phyloP scores from a whole-genome alignment of 768 basidiomycete genomes.

The Pisolithus microcarpus region DNA sequence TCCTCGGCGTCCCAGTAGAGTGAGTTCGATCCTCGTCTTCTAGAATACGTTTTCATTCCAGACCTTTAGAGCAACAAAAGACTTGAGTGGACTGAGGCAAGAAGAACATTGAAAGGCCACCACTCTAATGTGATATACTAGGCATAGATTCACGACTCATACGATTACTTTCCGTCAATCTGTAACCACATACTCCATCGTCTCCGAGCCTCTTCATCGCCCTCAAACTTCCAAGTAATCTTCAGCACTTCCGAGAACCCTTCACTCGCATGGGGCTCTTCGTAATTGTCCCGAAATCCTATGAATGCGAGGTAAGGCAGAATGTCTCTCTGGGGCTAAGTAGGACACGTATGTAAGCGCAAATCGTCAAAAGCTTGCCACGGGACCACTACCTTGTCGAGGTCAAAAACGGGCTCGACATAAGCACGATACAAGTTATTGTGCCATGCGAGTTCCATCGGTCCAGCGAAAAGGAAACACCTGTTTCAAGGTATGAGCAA shows the following conservation, averaged over 20 bases:
- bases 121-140: neutral
- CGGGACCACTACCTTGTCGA: conserved; percentile 4
- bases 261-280: conserved; percentile 61
- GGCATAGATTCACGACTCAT: neutral
- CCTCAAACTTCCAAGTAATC: conserved; percentile 78
- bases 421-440: conserved; percentile 87
- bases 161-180: conserved; percentile 55
- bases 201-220: conserved; percentile 59
- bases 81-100: conserved; percentile 32
- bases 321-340: conserved; percentile 42
- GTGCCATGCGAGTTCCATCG: conserved; percentile 83
- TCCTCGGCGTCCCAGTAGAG: conserved; percentile 55
- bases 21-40: conserved; percentile 26
- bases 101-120: conserved; percentile 19
- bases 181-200: conserved; percentile 86
- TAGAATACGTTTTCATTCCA: neutral
- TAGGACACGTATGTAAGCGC: neutral
- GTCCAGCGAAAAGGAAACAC: conserved; percentile 69
- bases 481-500: conserved; percentile 27
- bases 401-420: conserved; percentile 40
- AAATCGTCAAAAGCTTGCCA: neutral
- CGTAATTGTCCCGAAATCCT: conserved; percentile 51
- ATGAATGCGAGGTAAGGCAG: conserved; percentile 56
- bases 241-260: conserved; percentile 72
- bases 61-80: conserved; percentile 29